A percentile compares a stretch with the other conserved stretches of the same genome.
These are phyloP conservation scores for Castanea crenata DNA, from an alignment of 306 rosid species.

Conservation along the genomic window DNA sequence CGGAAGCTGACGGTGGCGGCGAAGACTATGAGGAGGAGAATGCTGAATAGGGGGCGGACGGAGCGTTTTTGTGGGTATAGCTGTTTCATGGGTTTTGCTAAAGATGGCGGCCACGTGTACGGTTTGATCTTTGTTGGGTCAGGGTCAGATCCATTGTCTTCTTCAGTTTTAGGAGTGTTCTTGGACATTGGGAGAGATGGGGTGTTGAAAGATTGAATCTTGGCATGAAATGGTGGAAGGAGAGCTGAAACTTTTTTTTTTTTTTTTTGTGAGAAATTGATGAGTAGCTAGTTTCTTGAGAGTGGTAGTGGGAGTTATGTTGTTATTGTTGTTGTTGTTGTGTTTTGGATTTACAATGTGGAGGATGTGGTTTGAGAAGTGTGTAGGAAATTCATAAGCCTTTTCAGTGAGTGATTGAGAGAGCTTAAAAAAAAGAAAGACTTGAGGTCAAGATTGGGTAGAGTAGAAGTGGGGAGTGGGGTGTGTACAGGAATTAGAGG, in stretches of 20 bases:
- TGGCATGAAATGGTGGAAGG: constrained; percentile 5
- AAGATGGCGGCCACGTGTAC: constrained; percentile 10
- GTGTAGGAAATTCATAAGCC: too few relatives aligned
- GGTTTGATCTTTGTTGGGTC: too few relatives aligned
- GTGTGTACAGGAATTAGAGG: too few relatives aligned
- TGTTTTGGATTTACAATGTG: too few relatives aligned
- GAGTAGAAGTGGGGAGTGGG: too few relatives aligned
- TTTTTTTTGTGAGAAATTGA: too few relatives aligned
- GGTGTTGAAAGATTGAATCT: background rate
- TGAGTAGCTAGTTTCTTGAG: too few relatives aligned
- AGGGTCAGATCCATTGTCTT: constrained; percentile 34
- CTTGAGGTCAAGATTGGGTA: background rate
- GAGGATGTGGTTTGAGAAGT: too few relatives aligned
- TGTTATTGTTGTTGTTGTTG: too few relatives aligned
- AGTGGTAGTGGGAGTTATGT: too few relatives aligned
- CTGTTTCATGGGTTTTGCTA: constrained; percentile 61
- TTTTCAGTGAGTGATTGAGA: too few relatives aligned
- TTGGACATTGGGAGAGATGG: constrained; percentile 46
- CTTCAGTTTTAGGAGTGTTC: constrained; percentile 17
- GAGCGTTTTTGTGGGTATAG: constrained; percentile 17
- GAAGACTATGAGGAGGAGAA: constrained; percentile 56
- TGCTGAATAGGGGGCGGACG: constrained; percentile 61
- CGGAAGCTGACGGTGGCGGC: constrained; percentile 58
- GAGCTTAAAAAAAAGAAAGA: background rate
- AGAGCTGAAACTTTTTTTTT: background rate